These are phyloP conservation scores for Lactarius vividus DNA, from an alignment of 768 basidiomycete genomes.

Conservation along the genomic window DNA sequence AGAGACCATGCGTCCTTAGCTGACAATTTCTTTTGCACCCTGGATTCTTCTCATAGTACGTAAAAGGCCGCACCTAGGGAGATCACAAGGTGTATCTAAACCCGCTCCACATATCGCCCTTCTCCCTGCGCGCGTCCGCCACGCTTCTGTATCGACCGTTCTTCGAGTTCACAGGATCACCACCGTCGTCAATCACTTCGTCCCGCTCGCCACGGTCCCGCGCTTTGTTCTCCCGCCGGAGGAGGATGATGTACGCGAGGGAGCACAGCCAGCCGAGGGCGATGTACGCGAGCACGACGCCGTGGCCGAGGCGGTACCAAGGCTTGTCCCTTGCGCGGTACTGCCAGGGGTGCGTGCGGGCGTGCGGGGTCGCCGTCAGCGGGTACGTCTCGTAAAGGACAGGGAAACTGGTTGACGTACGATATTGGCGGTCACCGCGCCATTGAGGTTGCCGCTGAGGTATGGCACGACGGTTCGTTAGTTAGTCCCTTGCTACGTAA, in stretches of 20 bases:
- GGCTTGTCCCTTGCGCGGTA: constrained; percentile 64
- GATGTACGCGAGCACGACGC: constrained; percentile 67
- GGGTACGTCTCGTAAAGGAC: constrained; percentile 3
- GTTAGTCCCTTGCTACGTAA: not conserved
- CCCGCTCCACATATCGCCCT: constrained; percentile 64
- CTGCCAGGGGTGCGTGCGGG: constrained; percentile 34
- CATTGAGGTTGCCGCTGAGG: constrained; percentile 59
- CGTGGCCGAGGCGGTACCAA: constrained; percentile 69
- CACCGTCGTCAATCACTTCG: constrained; percentile 55
- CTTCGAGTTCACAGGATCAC: constrained; percentile 38
- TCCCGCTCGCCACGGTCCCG: constrained; percentile 67
- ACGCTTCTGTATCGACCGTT: not conserved
- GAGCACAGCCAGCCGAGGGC: constrained; percentile 59
- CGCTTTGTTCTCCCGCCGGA: constrained; percentile 57
- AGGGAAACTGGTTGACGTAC: constrained; percentile 39
- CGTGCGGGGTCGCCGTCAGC: not conserved
- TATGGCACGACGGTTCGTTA: not conserved
- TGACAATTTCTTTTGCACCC: not conserved
- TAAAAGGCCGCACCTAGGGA: too few species aligned
- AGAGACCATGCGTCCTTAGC: not conserved
- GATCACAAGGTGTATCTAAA: constrained; percentile 56
- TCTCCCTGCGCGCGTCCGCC: constrained; percentile 57
- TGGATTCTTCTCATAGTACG: not conserved
- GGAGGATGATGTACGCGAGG: constrained; percentile 43
- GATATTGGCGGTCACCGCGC: constrained; percentile 64